Evolutionary conservation across 2,329 filamentous ascomycete species (phyloP), one percentile per base, ranked within the genome.

Genomic region (Sporothrix variecibatus): DNA sequence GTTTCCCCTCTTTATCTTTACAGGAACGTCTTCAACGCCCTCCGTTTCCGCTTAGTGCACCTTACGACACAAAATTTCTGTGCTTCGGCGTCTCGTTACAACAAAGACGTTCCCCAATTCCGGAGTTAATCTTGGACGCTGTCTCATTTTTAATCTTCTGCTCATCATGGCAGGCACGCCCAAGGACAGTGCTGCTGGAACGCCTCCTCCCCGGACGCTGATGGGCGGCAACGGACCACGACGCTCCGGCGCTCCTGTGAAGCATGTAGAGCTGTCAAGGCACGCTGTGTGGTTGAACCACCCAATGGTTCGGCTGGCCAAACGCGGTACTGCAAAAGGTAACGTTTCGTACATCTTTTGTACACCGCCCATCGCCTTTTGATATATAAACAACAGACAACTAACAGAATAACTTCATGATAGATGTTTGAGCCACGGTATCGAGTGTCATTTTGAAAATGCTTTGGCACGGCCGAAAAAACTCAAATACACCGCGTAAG

Each of bases 181-280:
- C 3, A 9, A 23, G 4, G 46, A 62, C 12, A 17, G 28, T 26
- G 62, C 60, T 17, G 43, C 71, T 5, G 38, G 23, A 2, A 40
- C 67, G 67, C 67, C 67, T 34, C 67, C 67, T 46, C 67, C 67
- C 60, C 43, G 20, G 72, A 74, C 34, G 9, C 68, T 7, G 51
- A 73, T 6, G 43, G 28, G 2, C 58, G 76, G 46, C 76, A 74
- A 51, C 65, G 77, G 6, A 76, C 77, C 6, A n/a, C 75, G 4
- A 75, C 75, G 4, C 76, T 78, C 40, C 75, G 77, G 7, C 77
- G 77, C 23, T 78, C 77, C 15, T 78, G 77, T 34, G 77, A 78
- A 67, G 34, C 77, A 15, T 78, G 77, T 71, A 73, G 77, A 15
- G 43, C 75, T 1, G 74, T 77, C 60, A 78, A 78, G 71, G 77